Evolutionary conservation across 495 filamentous ascomycete species (phyloP), one percentile per base, ranked within the genome.

Genomic region (Penicillium crystallinum): DNA sequence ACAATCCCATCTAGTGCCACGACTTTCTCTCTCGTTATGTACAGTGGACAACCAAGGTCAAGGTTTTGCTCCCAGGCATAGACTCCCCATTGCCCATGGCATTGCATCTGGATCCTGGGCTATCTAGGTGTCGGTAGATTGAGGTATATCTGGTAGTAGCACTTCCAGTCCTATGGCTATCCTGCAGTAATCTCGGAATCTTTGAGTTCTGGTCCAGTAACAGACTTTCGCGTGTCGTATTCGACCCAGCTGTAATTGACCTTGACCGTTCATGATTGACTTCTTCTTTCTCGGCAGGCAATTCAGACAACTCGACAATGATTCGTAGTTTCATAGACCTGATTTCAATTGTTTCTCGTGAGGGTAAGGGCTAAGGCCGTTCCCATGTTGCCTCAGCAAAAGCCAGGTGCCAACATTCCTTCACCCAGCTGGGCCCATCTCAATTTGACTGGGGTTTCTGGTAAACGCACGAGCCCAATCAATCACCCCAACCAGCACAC

Each of bases 401-500:
- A 25, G n/a, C 21, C 38, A 40, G 8, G 34, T 0, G n/a, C 14
- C 34, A 36, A 15, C 14, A 4, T 17, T 5, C 17, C 21, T 25
- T 25, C 12, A 19, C 11, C 27, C 27, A 45, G 18, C 37, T 10
- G 7, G 33, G 27, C 9, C 11, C 11, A 22, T 45, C 34, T 38
- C 38, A 15, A 23, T 10, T 50, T 17, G 2, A 15, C 8, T 39
- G 18, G 14, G 10, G 15, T 30, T 27, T 34, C 29, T 12, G 34
- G 2, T 11, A 46, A 15, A 18, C 11, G 8, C 6, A 3, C 36
- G 19, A 38, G 11, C 12, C 11, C 4, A 29, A 31, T 73, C 66
- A 75, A 15, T 66, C 70, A 22, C 69, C 70, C 73, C 85, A 79
- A 50, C 87, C 88, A 34, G 79, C 86, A 61, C 83, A 86, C 78